Evolutionary conservation across 495 filamentous ascomycete species (phyloP).

Genomic region (Podospora sp.): DNA sequence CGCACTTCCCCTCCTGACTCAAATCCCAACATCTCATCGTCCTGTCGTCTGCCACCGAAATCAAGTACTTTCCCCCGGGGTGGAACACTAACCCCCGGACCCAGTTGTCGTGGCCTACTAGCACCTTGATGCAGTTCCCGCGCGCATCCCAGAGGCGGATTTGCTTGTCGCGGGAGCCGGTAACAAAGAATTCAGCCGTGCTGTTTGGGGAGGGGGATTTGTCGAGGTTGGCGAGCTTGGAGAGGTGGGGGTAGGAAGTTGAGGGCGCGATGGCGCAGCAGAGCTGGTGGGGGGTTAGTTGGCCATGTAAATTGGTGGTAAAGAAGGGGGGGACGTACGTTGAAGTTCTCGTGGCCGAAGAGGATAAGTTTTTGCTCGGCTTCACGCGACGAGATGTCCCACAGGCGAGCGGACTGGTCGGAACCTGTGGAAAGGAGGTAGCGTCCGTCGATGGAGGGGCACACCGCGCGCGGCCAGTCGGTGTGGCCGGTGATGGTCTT

Average conservation of each 20-base stretch:
- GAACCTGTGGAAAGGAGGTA: conserved; percentile 77
- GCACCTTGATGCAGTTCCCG: conserved; percentile 79
- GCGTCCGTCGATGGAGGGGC: conserved; percentile 75
- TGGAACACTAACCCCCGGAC: conserved; percentile 82
- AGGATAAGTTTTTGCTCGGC: conserved; percentile 75
- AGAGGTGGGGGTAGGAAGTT: conserved; percentile 70
- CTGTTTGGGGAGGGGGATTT: conserved; percentile 65
- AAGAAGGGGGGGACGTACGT: conserved; percentile 3
- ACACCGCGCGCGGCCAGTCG: conserved; percentile 83
- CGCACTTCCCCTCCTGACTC: conserved; percentile 83
- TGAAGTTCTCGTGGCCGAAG: conserved; percentile 77
- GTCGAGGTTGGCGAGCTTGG: conserved; percentile 76
- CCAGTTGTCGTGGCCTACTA: conserved; percentile 93
- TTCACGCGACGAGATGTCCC: conserved; percentile 70
- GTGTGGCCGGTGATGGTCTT: conserved; percentile 75
- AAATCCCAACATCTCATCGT: conserved; percentile 92
- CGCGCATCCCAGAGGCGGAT: conserved; percentile 86
- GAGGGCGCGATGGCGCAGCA: conserved; percentile 85
- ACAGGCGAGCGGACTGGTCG: conserved; percentile 75
- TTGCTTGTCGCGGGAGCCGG: conserved; percentile 82
- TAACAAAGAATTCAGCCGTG: conserved; percentile 84
- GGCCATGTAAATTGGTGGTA: neutral
- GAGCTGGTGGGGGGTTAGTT: conserved; percentile 56
- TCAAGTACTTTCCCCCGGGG: conserved; percentile 85
- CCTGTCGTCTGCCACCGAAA: conserved; percentile 83